Evolutionary conservation across 2,329 filamentous ascomycete species (phyloP), one percentile per base, ranked within the genome.

Genomic region (Calycina herbarum): DNA sequence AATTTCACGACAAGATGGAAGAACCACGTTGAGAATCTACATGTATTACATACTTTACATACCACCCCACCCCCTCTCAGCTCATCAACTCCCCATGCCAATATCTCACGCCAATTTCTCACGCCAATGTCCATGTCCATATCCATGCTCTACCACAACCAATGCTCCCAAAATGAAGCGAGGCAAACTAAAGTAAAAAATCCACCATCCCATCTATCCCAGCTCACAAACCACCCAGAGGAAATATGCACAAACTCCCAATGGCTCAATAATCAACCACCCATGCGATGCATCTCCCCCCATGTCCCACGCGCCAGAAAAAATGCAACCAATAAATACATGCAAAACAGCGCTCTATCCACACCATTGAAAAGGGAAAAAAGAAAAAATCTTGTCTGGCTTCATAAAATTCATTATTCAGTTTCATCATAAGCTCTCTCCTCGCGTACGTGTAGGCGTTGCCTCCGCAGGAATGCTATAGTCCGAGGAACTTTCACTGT

Each of bases 141-240:
- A 38, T 38, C 35, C 35, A 38, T 38, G 13, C 35, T 38, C 35
- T 38, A 38, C 10, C 35, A 38, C 35, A 38, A 38, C 35, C 35
- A 38, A 38, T 13, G 38, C 38, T 13, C 38, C 42, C 64, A 60
- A 64, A 64, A 61, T 35, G 38, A 35, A 58, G 31, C 17, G 20
- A 58, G 13, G 35, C 31, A 60, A 60, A 38, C 6, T 1, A 59
- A 59, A 45, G 54, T 4, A 8, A 17, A 24, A 13, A 54, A 20
- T 24, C 48, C n/a, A 10, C 27, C 48, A 24, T 5, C n/a, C 15
- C 6, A n/a, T 54, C 48, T 54, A 10, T 24, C n/a, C 20, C 48
- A 10, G 27, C 27, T n/a, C 11, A 54, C 48, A 3, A 20, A 27
- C 24, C 17, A 51, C 13, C 13, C 3, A 33, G 35, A 38, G 11